phyloP scores from a whole-genome alignment of 2,329 filamentous ascomycete species.

The Cytospora paraplurivora region DNA sequence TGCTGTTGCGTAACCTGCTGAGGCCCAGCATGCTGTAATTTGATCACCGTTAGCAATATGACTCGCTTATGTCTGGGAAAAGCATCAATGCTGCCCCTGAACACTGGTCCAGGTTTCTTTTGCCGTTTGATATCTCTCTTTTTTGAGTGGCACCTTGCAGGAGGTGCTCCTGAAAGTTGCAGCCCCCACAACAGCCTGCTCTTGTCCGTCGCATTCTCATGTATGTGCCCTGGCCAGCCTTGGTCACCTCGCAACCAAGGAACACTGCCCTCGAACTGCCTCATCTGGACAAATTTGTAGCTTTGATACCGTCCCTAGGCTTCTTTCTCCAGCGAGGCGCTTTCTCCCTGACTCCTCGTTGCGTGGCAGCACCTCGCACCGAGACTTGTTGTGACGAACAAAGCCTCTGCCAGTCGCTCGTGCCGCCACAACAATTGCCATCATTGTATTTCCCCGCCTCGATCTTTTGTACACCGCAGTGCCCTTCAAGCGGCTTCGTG shows the following conservation, averaged over 20 bases:
- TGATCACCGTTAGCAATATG: constrained; percentile 14
- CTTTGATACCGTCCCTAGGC: no score
- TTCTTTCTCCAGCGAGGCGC: no score
- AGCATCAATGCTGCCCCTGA: not conserved
- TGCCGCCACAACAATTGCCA: not conserved
- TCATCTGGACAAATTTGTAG: no score
- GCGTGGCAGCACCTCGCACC: not conserved
- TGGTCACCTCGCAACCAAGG: no score
- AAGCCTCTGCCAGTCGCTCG: not conserved
- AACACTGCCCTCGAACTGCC: no score
- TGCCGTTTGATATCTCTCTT: not conserved
- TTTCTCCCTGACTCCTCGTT: no score
- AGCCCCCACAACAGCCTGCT: no score
- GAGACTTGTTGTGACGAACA: not conserved
- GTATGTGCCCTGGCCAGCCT: no score
- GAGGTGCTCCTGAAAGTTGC: not conserved
- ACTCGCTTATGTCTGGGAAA: not conserved
- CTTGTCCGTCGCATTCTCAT: no score
- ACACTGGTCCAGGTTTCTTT: constrained; percentile 2
- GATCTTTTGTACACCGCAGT: not conserved
- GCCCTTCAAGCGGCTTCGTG: no score
- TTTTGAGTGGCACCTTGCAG: not conserved
- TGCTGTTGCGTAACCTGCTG: constrained; percentile 66
- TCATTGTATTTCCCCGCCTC: not conserved
- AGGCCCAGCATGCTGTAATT: constrained; percentile 77